Percentiles rank a stretch among this genome's conserved stretches.
These are phyloP conservation scores for Zymoseptoria crescenta DNA, from an alignment of 2,329 filamentous ascomycete genomes.

Conservation along the genomic window DNA sequence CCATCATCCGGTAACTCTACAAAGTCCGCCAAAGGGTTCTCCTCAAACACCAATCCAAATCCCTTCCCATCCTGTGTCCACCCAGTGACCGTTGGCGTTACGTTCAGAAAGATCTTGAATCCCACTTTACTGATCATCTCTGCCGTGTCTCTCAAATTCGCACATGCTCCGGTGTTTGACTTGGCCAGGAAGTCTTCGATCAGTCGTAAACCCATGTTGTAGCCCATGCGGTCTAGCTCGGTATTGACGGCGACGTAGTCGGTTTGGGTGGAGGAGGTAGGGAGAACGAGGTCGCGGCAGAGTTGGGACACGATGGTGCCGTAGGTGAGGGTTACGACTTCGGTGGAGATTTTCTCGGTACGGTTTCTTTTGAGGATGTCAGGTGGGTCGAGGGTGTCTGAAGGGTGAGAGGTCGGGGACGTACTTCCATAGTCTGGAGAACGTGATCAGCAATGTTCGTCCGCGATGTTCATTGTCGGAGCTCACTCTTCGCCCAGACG, in stretches of 20 bases:
- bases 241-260: constrained; percentile 96
- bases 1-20: constrained; percentile 96
- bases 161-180: constrained; percentile 79
- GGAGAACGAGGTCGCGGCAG: constrained; percentile 71
- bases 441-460: constrained; percentile 23
- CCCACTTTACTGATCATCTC: constrained; percentile 98
- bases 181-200: constrained; percentile 98
- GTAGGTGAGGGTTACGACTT: constrained; percentile 94
- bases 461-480: neutral
- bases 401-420: constrained; percentile 30
- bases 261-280: constrained; percentile 48
- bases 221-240: constrained; percentile 97
- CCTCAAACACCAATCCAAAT: constrained; percentile 92
- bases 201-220: constrained; percentile 90
- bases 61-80: constrained; percentile 96
- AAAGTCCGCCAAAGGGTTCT: constrained; percentile 94
- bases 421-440: constrained; percentile 84
- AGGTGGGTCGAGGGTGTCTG: neutral
- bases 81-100: constrained; percentile 85
- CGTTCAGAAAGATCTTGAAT: constrained; percentile 98
- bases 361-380: constrained; percentile 56
- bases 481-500: constrained; percentile 69
- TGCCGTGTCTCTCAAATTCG: constrained; percentile 90
- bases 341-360: constrained; percentile 95
- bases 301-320: constrained; percentile 94